Evolutionary conservation across 2,329 filamentous ascomycete species (phyloP).

Genomic region (Laburnicola sp.): DNA sequence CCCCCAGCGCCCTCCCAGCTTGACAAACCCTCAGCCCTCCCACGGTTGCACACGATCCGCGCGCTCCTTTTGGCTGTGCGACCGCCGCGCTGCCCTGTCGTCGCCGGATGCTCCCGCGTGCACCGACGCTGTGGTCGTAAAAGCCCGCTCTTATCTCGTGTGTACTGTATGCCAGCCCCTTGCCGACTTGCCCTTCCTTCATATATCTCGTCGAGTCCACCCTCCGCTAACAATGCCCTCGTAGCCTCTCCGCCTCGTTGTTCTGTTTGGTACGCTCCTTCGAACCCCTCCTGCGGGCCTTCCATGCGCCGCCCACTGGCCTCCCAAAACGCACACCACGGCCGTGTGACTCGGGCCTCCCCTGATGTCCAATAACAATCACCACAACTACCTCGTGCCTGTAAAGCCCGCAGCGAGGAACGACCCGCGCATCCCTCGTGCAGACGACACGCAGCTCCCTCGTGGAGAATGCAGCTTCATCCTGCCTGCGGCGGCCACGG

Average conservation of each 20-base stretch:
- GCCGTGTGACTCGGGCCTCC: conserved; percentile 34
- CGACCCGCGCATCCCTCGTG: conserved; percentile 40
- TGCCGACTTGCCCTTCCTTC: conserved; percentile 25
- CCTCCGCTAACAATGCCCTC: conserved; percentile 28
- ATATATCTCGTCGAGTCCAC: conserved; percentile 34
- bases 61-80: conserved; percentile 28
- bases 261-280: conserved; percentile 13
- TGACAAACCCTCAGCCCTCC: conserved; percentile 22
- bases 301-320: conserved; percentile 38
- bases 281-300: conserved; percentile 22
- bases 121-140: conserved; percentile 28
- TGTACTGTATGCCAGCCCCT: conserved; percentile 26
- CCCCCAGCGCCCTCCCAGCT: conserved; percentile 1
- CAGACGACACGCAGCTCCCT: conserved; percentile 43
- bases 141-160: conserved; percentile 37
- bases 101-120: conserved; percentile 38
- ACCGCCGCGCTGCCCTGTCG: conserved; percentile 16
- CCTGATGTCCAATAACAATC: conserved; percentile 45
- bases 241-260: conserved; percentile 15
- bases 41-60: conserved; percentile 28
- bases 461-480: conserved; percentile 47
- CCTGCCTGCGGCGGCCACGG: conserved; percentile 29
- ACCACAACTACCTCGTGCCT: conserved; percentile 33
- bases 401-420: conserved; percentile 31
- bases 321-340: conserved; percentile 28